Evolutionary conservation across 768 basidiomycete genomes (phyloP).

Genomic region (Rhizopogon vulgaris): DNA sequence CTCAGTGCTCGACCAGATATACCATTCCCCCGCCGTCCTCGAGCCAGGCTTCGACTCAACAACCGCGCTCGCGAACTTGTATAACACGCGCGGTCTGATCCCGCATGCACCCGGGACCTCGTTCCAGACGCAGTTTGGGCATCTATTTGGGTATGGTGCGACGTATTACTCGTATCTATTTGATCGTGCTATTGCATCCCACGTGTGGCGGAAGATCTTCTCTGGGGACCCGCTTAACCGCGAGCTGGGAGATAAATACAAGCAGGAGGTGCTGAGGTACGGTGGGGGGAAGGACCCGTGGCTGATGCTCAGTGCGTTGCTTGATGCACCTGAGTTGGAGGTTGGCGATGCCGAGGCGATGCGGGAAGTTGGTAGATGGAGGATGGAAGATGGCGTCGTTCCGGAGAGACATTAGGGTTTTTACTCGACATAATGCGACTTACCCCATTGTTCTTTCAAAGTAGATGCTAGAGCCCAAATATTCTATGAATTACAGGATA

Average conservation of each 20-base stretch:
- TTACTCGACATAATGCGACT: background rate
- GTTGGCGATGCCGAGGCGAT: conserved; percentile 78
- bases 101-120: conserved; percentile 81
- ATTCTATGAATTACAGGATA: background rate
- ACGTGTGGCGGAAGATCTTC: conserved; percentile 83
- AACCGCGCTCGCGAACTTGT: conserved; percentile 49
- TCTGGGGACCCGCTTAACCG: conserved; percentile 59
- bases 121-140: conserved; percentile 94
- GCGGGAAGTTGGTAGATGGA: conserved; percentile 87
- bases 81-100: conserved; percentile 68
- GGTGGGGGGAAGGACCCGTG: conserved; percentile 94
- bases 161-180: conserved; percentile 98
- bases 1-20: conserved; percentile 81
- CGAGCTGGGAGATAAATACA: conserved; percentile 76
- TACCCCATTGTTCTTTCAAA: background rate
- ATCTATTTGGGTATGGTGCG: conserved; percentile 93
- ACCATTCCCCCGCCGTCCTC: conserved; percentile 68
- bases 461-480: background rate
- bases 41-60: conserved; percentile 70
- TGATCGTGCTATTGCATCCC: conserved; percentile 90
- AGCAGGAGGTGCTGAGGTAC: conserved; percentile 62
- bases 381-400: conserved; percentile 66
- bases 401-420: conserved; percentile 51
- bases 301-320: conserved; percentile 76
- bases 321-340: conserved; percentile 59